Evolutionary conservation across 306 rosid species (phyloP), one percentile per base, ranked within the genome.

Genomic region (Canavalia gladiata): DNA sequence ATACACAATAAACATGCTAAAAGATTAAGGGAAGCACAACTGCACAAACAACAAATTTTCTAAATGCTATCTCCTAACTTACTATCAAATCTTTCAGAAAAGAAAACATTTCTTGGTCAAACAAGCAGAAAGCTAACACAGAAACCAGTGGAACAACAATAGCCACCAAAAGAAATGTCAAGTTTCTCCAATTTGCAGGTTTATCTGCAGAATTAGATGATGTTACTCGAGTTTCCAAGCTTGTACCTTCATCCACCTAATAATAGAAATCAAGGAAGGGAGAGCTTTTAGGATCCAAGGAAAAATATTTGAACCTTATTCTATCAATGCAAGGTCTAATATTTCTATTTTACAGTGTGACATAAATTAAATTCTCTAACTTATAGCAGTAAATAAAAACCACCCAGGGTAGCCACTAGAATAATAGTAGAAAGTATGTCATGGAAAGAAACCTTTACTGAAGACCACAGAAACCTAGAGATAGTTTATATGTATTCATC

Each of bases 171-270:
- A 88, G 35, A 72, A 68, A 82, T 42, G 75, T 67, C 39, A 80
- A 62, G 75, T 52, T 87, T 57, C 78, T 62, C 81, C 83, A 66
- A 70, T 81, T 82, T 71, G 88, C 60, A 68, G 75, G 72, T 58
- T 55, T 83, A 45, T 71, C 63, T 71, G 68, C 72, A 31, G 84
- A 85, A 81, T 64, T 25, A 55, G 91, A 77, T 72, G 74, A 50
- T 25, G 82, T 73, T 59, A 25, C 72, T 71, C 68, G 81, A 76
- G 58, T 77, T 60, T 64, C 82, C 33, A 62, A 41, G 49, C 78
- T 81, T 73, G 82, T 74, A 46, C 75, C 88, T 71, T 91, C 91
- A 91, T 74, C 90, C 81, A 76, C 91, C 96, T 90, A 89, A 63
- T 76, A 66, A 78, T 10, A 68, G 71, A 72, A 84, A 79, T 70